These are phyloP conservation scores for Puccinia polysora DNA, from an alignment of 1,284 basidiomycete genomes.

Conservation along the genomic window DNA sequence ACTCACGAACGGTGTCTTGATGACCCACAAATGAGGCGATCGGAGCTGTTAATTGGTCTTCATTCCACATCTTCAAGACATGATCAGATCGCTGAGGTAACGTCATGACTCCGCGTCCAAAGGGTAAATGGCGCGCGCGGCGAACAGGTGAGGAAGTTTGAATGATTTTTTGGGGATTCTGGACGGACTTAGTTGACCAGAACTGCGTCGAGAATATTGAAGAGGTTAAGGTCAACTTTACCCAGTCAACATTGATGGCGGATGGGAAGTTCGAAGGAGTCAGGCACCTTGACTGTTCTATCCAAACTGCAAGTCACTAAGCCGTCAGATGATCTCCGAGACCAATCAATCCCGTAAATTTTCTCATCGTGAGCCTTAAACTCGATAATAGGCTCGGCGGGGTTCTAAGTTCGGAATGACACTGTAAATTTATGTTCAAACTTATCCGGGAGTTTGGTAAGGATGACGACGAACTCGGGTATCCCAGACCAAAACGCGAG, in stretches of 20 bases:
- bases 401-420: slow-evolving; percentile 65
- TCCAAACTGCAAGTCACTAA: slow-evolving; percentile 87
- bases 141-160: slow-evolving; percentile 83
- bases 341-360: slow-evolving; percentile 95
- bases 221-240: too few species aligned
- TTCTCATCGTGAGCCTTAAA: slow-evolving; percentile 77
- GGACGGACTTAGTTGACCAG: slow-evolving; percentile 41
- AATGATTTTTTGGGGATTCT: slow-evolving; percentile 62
- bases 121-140: slow-evolving; percentile 86
- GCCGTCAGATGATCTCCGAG: slow-evolving; percentile 66
- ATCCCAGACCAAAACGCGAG: slow-evolving; percentile 80
- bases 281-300: slow-evolving; percentile 83
- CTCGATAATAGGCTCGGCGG: slow-evolving; percentile 70
- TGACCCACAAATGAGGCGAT: slow-evolving; percentile 81
- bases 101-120: slow-evolving; percentile 81
- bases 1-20: slow-evolving; percentile 91
- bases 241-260: background rate
- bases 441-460: background rate
- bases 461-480: slow-evolving; percentile 60
- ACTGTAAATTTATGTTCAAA: too few species aligned
- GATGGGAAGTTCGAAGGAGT: slow-evolving; percentile 52
- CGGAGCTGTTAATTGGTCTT: slow-evolving; percentile 58
- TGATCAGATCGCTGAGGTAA: slow-evolving; percentile 84
- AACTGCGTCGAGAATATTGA: slow-evolving; percentile 46
- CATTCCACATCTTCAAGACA: slow-evolving; percentile 75